Conservation (phyloP, 116 monocot genomes). For the Zostera marina region DNA sequence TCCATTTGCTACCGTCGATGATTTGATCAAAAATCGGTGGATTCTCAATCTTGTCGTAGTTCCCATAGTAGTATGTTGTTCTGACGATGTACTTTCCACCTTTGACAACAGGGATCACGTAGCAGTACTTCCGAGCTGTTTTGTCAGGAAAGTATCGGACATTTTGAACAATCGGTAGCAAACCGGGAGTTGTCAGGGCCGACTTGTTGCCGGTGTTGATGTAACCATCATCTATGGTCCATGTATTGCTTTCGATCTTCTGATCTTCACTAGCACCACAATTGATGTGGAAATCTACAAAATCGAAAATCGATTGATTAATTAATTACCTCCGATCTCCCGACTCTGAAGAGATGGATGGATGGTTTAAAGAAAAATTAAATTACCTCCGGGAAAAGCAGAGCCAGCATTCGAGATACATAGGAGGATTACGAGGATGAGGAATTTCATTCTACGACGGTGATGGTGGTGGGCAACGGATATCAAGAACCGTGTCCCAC, state of each 20-base stretch:
- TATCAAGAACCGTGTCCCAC: neutral
- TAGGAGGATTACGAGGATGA: constrained; percentile 2
- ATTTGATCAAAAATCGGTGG: constrained; percentile 88
- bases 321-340: neutral
- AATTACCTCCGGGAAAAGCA: constrained; percentile 12
- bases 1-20: constrained; percentile 61
- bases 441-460: neutral
- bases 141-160: constrained; percentile 73
- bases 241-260: constrained; percentile 28
- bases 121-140: constrained; percentile 59
- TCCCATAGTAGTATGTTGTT: constrained; percentile 80
- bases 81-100: constrained; percentile 46
- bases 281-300: constrained; percentile 57
- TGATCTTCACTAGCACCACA: constrained; percentile 38
- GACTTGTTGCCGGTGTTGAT: constrained; percentile 41
- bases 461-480: constrained; percentile 4
- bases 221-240: constrained; percentile 64
- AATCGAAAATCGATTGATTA: too few relatives aligned
- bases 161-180: constrained; percentile 29
- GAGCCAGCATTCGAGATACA: neutral
- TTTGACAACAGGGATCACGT: constrained; percentile 39
- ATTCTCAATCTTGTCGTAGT: constrained; percentile 46
- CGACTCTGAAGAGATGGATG: neutral
- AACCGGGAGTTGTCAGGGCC: constrained; percentile 14
- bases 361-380: neutral